Base-by-base conservation (phyloP, 768 basidiomycete genomes). In the Daedaleopsis sinensis region DNA sequence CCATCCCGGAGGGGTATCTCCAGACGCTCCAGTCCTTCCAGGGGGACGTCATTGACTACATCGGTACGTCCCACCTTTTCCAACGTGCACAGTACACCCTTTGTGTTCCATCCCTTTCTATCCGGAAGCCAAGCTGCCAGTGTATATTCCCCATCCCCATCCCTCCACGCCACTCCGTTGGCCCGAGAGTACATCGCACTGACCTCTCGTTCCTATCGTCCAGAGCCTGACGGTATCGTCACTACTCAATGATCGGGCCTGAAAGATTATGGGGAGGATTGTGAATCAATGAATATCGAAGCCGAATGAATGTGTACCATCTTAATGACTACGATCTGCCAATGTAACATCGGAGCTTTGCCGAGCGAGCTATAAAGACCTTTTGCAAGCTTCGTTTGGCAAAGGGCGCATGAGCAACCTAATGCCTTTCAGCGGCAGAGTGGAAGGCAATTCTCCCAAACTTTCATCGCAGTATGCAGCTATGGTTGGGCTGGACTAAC, bases 221-320 rank as follows among this genome's bases (percentile, higher is more conserved):
- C 63, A 83, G 82, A 83, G 68, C 77, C 74, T 19, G 81, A 83
- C 69, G 58, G 72, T 42, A 54, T 67, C 43, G 80, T 82, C 23
- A 79, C 75, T 37, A 80, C 68, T n/a, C 80, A 81, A 63, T 74
- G 61, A 44, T 7, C 27, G 27, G 7, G 3, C 27, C 27, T 32
- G 27, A 3, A 32, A 3, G 27, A 7, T 32, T 32, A 32, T 7
- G 27, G 7, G 27, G 27, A 32, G 27, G 27, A 32, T 32, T 32
- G 27, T 7, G 27, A 7, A 7, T 32, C 27, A 7, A 3, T 32
- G 4, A 7, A 3, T 32, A 32, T 32, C 27, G 27, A 32, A 32
- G 27, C 27, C 7, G 7, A 32, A 32, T 32, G 27, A 32, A 32
- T 32, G 27, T 32, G 27, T 32, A 32, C 7, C n/a, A 32, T 32